phyloP scores from a whole-genome alignment of 306 rosid species.

The Citrullus mucosospermus region DNA sequence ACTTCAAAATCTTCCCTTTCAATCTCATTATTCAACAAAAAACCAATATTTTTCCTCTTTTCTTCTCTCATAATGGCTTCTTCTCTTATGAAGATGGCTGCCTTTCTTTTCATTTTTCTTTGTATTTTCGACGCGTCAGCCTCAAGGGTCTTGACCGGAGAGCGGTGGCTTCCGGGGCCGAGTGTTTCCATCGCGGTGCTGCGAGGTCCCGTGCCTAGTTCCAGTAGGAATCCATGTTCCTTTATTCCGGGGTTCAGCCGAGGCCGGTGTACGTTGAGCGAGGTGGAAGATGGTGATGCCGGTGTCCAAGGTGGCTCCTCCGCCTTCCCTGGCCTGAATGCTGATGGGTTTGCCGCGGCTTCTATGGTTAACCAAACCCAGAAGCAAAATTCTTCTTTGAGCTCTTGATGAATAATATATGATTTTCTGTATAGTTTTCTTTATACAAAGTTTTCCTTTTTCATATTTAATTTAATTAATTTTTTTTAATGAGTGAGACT shows the following conservation, averaged over 20 bases:
- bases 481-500: not conserved
- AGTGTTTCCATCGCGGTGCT: not conserved
- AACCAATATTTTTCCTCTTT: not conserved
- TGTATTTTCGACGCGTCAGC: not conserved
- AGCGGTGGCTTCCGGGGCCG: not conserved
- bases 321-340: not conserved
- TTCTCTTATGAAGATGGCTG: not conserved
- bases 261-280: constrained; percentile 1
- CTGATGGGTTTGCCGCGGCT: not conserved
- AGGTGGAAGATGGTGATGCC: not conserved
- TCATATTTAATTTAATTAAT: not conserved
- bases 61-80: not conserved
- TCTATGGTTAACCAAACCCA: not conserved
- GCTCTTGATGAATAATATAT: not conserved
- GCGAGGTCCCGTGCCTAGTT: not conserved
- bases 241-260: not conserved
- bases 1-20: not conserved
- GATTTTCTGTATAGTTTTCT: not conserved
- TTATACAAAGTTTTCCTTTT: not conserved
- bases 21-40: not conserved
- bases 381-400: not conserved
- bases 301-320: not conserved
- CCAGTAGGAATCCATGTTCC: not conserved
- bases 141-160: not conserved
- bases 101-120: not conserved